Evolutionary conservation across 1,284 basidiomycete genomes (phyloP).

Genomic region (Ganoderma boninense): DNA sequence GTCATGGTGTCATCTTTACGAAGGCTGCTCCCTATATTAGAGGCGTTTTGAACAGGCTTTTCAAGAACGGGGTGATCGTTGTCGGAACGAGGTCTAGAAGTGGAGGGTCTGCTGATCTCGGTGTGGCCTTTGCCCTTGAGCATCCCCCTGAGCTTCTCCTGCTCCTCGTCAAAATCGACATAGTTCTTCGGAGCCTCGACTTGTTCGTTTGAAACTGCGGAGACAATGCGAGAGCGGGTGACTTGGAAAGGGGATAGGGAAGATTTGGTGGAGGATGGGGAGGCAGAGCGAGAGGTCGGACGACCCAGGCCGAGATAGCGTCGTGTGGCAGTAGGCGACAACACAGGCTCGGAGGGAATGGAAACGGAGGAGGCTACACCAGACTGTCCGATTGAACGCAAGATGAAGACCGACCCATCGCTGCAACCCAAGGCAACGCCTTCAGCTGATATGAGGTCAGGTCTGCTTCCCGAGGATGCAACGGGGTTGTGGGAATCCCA

Average conservation of each 20-base stretch:
- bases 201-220: conserved; percentile 70
- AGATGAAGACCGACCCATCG: conserved; percentile 47
- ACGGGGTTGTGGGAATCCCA: conserved; percentile 28
- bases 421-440: conserved; percentile 43
- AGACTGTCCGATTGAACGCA: conserved; percentile 26
- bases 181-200: conserved; percentile 78
- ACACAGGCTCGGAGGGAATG: conserved; percentile 9
- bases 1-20: conserved; percentile 24
- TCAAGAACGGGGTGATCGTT: conserved; percentile 13
- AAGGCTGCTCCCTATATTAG: conserved; percentile 11
- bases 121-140: conserved; percentile 60
- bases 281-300: conserved; percentile 43
- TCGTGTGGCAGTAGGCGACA: conserved; percentile 39
- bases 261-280: conserved; percentile 42
- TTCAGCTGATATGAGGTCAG: conserved; percentile 3
- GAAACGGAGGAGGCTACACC: conserved; percentile 5
- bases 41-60: conserved; percentile 11
- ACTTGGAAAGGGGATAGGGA: conserved; percentile 44
- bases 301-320: conserved; percentile 38
- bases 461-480: neutral
- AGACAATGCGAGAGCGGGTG: conserved; percentile 64
- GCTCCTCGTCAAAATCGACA: conserved; percentile 82
- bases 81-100: conserved; percentile 20
- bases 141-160: conserved; percentile 75
- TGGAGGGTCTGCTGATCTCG: conserved; percentile 46